phyloP scores from a whole-genome alignment of 208 protist genomes.

The Giardia duodenalis region DNA sequence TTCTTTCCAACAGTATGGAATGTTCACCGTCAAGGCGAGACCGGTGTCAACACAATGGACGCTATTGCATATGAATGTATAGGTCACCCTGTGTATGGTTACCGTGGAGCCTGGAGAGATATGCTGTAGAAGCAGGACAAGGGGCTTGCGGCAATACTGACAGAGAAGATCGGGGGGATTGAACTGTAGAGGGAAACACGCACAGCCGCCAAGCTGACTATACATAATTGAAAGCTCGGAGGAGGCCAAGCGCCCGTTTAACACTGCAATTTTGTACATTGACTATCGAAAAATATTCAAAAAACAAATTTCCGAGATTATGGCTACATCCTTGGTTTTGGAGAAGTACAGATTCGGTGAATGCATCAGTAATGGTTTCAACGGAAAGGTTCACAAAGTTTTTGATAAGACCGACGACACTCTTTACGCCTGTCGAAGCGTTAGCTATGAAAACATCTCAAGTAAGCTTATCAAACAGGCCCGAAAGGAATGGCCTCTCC shows the following conservation, averaged over 20 bases:
- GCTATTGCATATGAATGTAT: background rate
- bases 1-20: background rate
- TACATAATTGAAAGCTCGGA: background rate
- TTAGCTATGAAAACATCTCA: constrained; percentile 58
- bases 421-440: constrained; percentile 37
- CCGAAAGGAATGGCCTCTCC: constrained; percentile 55
- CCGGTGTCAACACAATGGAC: background rate
- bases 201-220: background rate
- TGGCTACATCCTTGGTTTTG: background rate
- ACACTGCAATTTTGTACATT: background rate
- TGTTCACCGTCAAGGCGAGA: background rate
- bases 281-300: background rate
- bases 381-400: constrained; percentile 24
- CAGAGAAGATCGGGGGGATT: background rate
- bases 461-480: constrained; percentile 63
- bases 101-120: background rate
- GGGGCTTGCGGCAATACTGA: background rate
- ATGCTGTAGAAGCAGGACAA: background rate
- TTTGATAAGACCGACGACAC: background rate
- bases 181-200: background rate
- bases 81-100: background rate
- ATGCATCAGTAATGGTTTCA: constrained; percentile 15
- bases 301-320: too few relatives aligned
- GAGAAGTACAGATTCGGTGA: background rate
- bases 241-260: background rate